These are phyloP conservation scores for Paraconiothyrium brasiliense DNA, from an alignment of 2,329 filamentous ascomycete species.

Conservation along the genomic window DNA sequence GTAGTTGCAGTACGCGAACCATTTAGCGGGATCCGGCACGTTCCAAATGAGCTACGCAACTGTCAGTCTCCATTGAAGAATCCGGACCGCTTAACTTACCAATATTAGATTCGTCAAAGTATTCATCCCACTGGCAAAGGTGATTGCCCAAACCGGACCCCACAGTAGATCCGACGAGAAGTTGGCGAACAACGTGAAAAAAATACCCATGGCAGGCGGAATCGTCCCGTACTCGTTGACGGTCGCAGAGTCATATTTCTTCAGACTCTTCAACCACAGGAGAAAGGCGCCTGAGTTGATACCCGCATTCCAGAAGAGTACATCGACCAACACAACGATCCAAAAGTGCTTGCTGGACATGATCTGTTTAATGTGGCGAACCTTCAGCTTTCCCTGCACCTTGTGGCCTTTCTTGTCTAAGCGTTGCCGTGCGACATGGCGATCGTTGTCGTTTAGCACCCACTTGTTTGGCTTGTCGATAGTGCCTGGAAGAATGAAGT, in stretches of 20 bases:
- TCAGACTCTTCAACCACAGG: conserved; percentile 67
- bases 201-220: conserved; percentile 64
- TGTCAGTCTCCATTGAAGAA: background rate
- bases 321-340: conserved; percentile 60
- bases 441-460: conserved; percentile 58
- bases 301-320: conserved; percentile 67
- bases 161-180: conserved; percentile 65
- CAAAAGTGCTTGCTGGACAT: conserved; percentile 59
- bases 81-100: conserved; percentile 53
- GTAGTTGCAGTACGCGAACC: conserved; percentile 63
- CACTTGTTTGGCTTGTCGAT: conserved; percentile 60
- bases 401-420: conserved; percentile 57
- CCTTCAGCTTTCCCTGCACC: conserved; percentile 29
- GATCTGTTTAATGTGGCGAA: conserved; percentile 28
- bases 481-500: conserved; percentile 63
- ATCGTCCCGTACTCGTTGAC: conserved; percentile 64
- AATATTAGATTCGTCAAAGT: background rate
- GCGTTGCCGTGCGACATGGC: conserved; percentile 57
- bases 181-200: conserved; percentile 64
- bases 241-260: conserved; percentile 56
- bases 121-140: conserved; percentile 46
- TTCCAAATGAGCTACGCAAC: conserved; percentile 65
- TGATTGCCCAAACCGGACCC: conserved; percentile 66
- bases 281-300: conserved; percentile 62
- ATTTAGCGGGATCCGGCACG: conserved; percentile 63